Evolutionary conservation across 2,329 filamentous ascomycete genomes (phyloP), one percentile per base, ranked within the genome.

Genomic region (Diaporthe eres): DNA sequence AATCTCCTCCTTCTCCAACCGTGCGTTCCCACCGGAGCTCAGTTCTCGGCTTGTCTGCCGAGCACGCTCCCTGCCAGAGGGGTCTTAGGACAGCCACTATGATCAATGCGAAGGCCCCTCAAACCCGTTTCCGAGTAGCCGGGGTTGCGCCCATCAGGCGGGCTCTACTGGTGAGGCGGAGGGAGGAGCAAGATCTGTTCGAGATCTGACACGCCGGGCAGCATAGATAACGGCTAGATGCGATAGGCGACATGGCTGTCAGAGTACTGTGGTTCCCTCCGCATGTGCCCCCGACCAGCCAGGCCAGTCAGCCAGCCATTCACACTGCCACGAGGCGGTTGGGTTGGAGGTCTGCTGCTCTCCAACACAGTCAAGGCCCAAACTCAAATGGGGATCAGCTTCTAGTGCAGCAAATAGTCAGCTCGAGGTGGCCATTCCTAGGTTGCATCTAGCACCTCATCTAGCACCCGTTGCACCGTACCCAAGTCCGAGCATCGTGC

Each of bases 141-240:
- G 47, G 65, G 65, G 22, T 68, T 51, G 47, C 19, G 65, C 47
- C 31, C 34, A 7, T 19, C 65, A 68, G 31, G 47, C 37, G 65
- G 65, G n/a, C 47, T 68, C 47, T 53, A 68, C 28, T 68, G 65
- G 47, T 39, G 47, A 68, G 65, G 65, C 19, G 22, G 65, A 42
- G 17, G n/a, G 49, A 55, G 65, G 47, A 70, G 49, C 15, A 65
- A 53, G 31, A 65, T 51, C 53, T 28, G 49, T 70, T 74, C 37
- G 71, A 74, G 71, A 76, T 73, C 70, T 74, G 75, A 72, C 70
- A 73, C 74, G 58, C 61, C 65, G 49, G 31, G 65, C 65, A 55
- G 49, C 65, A 28, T 34, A 70, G 34, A 70, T 55, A 70, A 70
- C 49, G 65, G 65, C 47, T 55, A 53, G 65, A 70, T 42, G 47